Conservation (phyloP, 2,329 filamentous ascomycete species). For the Chalara sp. region DNA sequence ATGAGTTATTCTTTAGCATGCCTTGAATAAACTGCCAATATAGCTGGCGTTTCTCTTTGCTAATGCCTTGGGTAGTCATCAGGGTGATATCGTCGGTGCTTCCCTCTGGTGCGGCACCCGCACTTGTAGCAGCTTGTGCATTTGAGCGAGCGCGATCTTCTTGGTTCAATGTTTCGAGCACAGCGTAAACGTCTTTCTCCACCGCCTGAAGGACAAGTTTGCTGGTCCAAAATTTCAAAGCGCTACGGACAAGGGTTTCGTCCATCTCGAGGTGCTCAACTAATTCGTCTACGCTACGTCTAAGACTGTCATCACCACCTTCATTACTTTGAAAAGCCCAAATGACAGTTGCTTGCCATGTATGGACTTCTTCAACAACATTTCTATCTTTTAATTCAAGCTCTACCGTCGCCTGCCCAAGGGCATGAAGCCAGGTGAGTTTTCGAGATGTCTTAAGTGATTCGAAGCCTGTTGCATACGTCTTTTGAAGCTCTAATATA, state of each 20-base stretch:
- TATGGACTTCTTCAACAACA: slow-evolving; percentile 64
- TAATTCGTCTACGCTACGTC: slow-evolving; percentile 45
- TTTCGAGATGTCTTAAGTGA: slow-evolving; percentile 76
- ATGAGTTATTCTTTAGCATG: slow-evolving; percentile 89
- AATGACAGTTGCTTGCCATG: slow-evolving; percentile 84
- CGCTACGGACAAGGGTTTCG: slow-evolving; percentile 60
- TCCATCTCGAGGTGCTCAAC: slow-evolving; percentile 60
- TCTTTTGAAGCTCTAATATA: slow-evolving; percentile 54
- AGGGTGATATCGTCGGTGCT: slow-evolving; percentile 18
- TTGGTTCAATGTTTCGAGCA: slow-evolving; percentile 58
- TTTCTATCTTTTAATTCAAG: slow-evolving; percentile 77
- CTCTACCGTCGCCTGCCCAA: slow-evolving; percentile 74
- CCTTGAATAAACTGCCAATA: slow-evolving; percentile 91
- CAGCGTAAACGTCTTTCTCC: slow-evolving; percentile 43
- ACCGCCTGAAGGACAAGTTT: slow-evolving; percentile 58
- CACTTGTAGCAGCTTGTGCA: slow-evolving; percentile 16
- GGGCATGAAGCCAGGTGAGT: slow-evolving; percentile 78
- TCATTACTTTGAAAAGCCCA: slow-evolving; percentile 61
- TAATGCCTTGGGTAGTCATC: slow-evolving; percentile 44
- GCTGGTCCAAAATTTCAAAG: slow-evolving; percentile 65
- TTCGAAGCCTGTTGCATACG: slow-evolving; percentile 72
- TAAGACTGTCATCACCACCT: slow-evolving; percentile 16
- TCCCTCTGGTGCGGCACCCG: slow-evolving; percentile 10
- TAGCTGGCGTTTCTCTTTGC: slow-evolving; percentile 60
- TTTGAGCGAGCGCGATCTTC: slow-evolving; percentile 27